Evolutionary conservation across 1,284 basidiomycete genomes (phyloP).

Genomic region (Mixia osmundae): DNA sequence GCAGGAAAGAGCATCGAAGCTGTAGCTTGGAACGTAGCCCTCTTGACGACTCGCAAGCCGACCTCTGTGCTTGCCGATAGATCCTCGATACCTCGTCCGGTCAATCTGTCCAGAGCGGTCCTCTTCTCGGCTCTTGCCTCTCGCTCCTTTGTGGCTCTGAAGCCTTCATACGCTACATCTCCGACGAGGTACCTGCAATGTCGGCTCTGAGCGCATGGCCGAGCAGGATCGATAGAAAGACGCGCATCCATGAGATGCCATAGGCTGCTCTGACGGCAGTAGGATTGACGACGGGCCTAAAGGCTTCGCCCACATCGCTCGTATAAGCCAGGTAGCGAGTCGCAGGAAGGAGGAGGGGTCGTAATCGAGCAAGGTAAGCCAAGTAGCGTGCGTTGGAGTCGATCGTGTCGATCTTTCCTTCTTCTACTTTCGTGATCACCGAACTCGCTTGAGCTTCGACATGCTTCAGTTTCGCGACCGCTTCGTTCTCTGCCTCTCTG

Average conservation of each 20-base stretch:
- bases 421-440: no score
- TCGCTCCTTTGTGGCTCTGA: constrained; percentile 59
- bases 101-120: not conserved
- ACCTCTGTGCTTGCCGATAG: constrained; percentile 5
- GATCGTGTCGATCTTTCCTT: no score
- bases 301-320: constrained; percentile 71
- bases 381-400: no score
- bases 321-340: constrained; percentile 12
- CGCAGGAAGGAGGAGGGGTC: constrained; percentile 11
- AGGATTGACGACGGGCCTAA: constrained; percentile 63
- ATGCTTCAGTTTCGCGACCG: no score
- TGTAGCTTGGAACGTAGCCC: constrained; percentile 48
- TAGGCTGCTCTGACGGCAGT: constrained; percentile 58
- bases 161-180: constrained; percentile 77
- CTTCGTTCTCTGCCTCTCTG: no score
- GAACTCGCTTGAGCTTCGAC: no score
- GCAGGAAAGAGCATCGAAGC: constrained; percentile 40
- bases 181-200: constrained; percentile 28
- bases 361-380: constrained; percentile 9
- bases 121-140: constrained; percentile 40
- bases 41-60: constrained; percentile 7
- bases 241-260: constrained; percentile 18
- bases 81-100: not conserved
- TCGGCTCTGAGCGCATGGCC: no score
- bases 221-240: no score